Evolutionary conservation across 2,329 filamentous ascomycete species (phyloP).

Genomic region (Daldinia sp.): DNA sequence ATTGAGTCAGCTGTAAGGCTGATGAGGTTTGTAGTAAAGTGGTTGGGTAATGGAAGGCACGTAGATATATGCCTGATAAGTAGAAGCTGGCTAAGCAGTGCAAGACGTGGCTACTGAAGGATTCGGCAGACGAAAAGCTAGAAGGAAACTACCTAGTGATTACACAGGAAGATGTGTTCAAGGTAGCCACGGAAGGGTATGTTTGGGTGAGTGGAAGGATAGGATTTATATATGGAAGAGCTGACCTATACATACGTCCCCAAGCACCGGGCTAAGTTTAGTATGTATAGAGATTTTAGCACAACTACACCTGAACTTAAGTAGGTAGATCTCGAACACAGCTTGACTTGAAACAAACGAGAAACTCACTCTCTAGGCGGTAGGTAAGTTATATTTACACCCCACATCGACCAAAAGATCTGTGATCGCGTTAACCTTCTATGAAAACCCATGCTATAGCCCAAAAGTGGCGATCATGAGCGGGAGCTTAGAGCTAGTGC

Average conservation of each 20-base stretch:
- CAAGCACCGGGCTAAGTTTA: slow-evolving; percentile 15
- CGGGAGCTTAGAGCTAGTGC: slow-evolving; percentile 21
- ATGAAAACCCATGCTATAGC: slow-evolving; percentile 26
- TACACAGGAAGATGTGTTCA: slow-evolving; percentile 16
- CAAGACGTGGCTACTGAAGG: slow-evolving; percentile 18
- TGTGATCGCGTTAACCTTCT: slow-evolving; percentile 30
- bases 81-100: not conserved
- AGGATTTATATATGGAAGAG: slow-evolving; percentile 12
- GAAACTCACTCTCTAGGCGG: slow-evolving; percentile 9
- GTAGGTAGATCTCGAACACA: slow-evolving; percentile 17
- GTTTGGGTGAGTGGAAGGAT: slow-evolving; percentile 10
- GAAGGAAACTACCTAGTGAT: slow-evolving; percentile 5
- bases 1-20: not conserved
- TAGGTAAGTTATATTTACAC: slow-evolving; percentile 16
- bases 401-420: slow-evolving; percentile 21
- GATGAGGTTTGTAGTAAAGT: slow-evolving; percentile 14
- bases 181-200: not conserved
- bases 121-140: slow-evolving; percentile 13
- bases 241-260: slow-evolving; percentile 22
- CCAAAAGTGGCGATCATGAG: slow-evolving; percentile 30
- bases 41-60: not conserved
- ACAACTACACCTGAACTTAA: not conserved
- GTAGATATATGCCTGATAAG: not conserved
- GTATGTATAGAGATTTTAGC: not conserved
- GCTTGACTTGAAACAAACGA: slow-evolving; percentile 26